Conservation (phyloP, 768 basidiomycete species). For the Termitomyces sp. region DNA sequence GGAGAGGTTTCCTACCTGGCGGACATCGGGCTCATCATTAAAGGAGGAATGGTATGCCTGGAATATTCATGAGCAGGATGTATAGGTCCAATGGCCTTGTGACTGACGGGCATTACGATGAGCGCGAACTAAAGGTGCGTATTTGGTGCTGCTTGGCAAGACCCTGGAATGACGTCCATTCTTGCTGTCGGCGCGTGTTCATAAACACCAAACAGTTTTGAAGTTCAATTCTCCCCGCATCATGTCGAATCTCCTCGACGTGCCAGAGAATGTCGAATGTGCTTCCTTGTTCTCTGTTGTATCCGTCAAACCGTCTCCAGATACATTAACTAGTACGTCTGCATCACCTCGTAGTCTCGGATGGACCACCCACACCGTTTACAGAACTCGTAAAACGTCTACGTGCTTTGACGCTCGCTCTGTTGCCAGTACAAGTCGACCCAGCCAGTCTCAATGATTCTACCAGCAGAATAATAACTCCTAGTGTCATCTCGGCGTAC, state of each 20-base stretch:
- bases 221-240: slow-evolving; percentile 8
- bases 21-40: slow-evolving; percentile 80
- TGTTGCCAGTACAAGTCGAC: slow-evolving; percentile 83
- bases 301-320: slow-evolving; percentile 59
- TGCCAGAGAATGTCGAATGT: slow-evolving; percentile 40
- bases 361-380: neutral
- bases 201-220: neutral
- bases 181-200: neutral
- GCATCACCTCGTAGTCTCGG: neutral
- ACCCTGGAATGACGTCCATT: slow-evolving; percentile 29
- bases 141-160: slow-evolving; percentile 31
- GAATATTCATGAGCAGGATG: slow-evolving; percentile 2
- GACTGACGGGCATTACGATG: slow-evolving; percentile 53
- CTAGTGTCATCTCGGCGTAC: slow-evolving; percentile 74
- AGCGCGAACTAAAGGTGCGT: slow-evolving; percentile 23
- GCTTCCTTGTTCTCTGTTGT: slow-evolving; percentile 41
- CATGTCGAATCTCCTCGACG: slow-evolving; percentile 33
- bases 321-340: slow-evolving; percentile 71
- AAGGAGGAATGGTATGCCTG: slow-evolving; percentile 97
- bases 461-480: slow-evolving; percentile 83
- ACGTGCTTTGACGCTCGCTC: slow-evolving; percentile 66
- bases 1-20: slow-evolving; percentile 86
- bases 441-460: slow-evolving; percentile 63
- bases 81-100: neutral
- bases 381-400: slow-evolving; percentile 81